Evolutionary conservation across 1,139 yeast genomes (phyloP).

Genomic region (Wickerhamomyces sp.): DNA sequence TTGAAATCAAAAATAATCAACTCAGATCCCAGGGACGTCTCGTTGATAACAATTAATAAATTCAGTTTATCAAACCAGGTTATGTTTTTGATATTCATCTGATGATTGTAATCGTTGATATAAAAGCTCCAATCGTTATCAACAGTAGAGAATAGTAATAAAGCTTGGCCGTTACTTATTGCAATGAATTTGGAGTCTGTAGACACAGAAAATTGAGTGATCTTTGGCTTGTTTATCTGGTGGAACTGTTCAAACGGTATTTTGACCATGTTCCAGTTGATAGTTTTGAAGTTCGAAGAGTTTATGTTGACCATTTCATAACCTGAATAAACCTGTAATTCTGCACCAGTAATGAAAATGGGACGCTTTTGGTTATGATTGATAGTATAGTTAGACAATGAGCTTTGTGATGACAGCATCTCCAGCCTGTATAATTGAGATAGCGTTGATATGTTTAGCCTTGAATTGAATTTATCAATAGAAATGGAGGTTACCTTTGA

Average conservation of each 20-base stretch:
- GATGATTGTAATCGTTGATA: conserved; percentile 24
- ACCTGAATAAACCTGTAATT: conserved; percentile 20
- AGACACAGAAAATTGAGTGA: conserved; percentile 28
- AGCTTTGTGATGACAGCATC: conserved; percentile 4
- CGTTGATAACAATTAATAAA: conserved; percentile 18
- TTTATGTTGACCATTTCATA: conserved; percentile 13
- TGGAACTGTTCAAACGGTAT: conserved; percentile 20
- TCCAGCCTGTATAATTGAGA: background rate
- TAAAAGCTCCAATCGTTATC: conserved; percentile 32
- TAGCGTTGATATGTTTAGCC: background rate
- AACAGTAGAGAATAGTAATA: conserved; percentile 26
- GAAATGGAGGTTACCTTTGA: conserved; percentile 5
- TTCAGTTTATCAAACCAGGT: conserved; percentile 18
- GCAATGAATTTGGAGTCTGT: conserved; percentile 34
- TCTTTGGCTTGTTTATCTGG: conserved; percentile 14
- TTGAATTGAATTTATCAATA: background rate
- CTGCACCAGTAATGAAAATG: conserved; percentile 13
- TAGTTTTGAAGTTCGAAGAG: conserved; percentile 7
- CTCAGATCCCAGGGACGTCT: conserved; percentile 15
- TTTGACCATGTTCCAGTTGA: conserved; percentile 19
- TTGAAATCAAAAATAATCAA: conserved; percentile 21
- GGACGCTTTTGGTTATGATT: conserved; percentile 20
- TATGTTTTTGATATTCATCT: conserved; percentile 15
- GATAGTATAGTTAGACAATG: conserved; percentile 6
- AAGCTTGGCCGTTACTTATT: conserved; percentile 30